A percentile compares a stretch with the other conserved stretches of the same genome.
phyloP scores from a whole-genome alignment of 2,329 filamentous ascomycete genomes.

The Phaeosphaeria sp. region DNA sequence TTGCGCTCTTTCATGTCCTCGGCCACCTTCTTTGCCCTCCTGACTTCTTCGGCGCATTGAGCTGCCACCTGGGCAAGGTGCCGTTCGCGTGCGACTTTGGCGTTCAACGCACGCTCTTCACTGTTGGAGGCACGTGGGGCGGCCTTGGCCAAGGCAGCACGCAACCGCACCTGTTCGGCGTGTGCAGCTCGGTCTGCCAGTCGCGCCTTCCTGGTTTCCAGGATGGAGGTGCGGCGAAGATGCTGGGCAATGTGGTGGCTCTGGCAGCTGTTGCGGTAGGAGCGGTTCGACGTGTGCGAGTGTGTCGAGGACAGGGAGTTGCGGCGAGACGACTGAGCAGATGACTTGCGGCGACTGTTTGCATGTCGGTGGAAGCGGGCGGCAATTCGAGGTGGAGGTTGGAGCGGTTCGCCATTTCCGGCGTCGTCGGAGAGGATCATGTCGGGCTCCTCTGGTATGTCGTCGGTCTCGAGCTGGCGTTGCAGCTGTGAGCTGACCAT shows the following conservation, averaged over 20 bases:
- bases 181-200: conserved; percentile 81
- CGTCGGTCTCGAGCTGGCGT: conserved; percentile 42
- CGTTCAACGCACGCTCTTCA: conserved; percentile 78
- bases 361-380: conserved; percentile 75
- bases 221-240: conserved; percentile 77
- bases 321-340: conserved; percentile 77
- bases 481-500: conserved; percentile 37
- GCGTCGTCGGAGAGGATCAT: conserved; percentile 50
- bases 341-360: conserved; percentile 73
- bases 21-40: conserved; percentile 81
- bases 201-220: conserved; percentile 80
- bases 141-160: conserved; percentile 76
- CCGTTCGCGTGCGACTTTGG: conserved; percentile 78
- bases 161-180: conserved; percentile 80
- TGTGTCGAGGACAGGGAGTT: conserved; percentile 81
- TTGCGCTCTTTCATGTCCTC: conserved; percentile 82
- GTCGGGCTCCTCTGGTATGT: conserved; percentile 51
- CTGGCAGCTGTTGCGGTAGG: conserved; percentile 63
- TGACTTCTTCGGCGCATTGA: conserved; percentile 81
- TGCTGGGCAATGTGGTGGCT: conserved; percentile 81
- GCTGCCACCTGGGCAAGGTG: conserved; percentile 83
- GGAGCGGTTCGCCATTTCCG: conserved; percentile 54
- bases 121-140: conserved; percentile 70
- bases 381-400: conserved; percentile 77
- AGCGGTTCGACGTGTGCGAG: conserved; percentile 71